A percentile compares a stretch with the other conserved stretches of the same genome.
These are phyloP conservation scores for Curvularia sp. DNA, from an alignment of 2,329 filamentous ascomycete species.

Conservation along the genomic window DNA sequence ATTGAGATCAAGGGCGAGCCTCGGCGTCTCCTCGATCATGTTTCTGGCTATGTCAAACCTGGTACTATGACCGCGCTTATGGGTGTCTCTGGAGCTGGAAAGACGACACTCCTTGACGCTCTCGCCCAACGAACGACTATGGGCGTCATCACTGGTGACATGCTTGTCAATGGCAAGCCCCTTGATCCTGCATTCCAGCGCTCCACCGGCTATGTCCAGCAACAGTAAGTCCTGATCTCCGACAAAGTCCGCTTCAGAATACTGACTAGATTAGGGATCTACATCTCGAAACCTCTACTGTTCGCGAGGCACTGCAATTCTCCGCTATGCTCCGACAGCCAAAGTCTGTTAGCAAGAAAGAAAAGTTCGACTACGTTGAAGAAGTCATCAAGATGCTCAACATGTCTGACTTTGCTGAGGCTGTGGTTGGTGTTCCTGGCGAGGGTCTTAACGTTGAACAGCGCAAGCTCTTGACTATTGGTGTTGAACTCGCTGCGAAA, in stretches of 20 bases:
- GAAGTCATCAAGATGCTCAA: constrained; percentile 71
- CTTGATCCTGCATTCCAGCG: constrained; percentile 48
- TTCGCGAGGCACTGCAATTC: constrained; percentile 48
- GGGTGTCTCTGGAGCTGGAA: constrained; percentile 51
- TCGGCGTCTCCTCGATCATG: constrained; percentile 62
- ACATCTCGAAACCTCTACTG: constrained; percentile 50
- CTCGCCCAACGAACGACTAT: constrained; percentile 47
- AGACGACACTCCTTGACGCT: constrained; percentile 49
- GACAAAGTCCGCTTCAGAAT: not conserved
- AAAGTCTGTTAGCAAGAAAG: constrained; percentile 59
- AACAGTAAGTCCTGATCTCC: constrained; percentile 35
- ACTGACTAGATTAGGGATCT: constrained; percentile 37
- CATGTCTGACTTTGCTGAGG: constrained; percentile 72
- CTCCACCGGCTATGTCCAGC: constrained; percentile 51
- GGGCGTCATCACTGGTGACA: constrained; percentile 50
- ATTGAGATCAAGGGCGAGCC: constrained; percentile 53
- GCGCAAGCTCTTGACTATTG: constrained; percentile 74
- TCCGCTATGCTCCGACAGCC: constrained; percentile 58
- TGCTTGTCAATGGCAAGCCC: constrained; percentile 50
- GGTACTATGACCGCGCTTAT: constrained; percentile 56
- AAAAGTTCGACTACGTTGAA: constrained; percentile 69
- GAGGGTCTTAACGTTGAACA: constrained; percentile 73
- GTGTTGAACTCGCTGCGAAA: constrained; percentile 74
- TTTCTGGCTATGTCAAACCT: constrained; percentile 64
- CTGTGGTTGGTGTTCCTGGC: constrained; percentile 69